Conservation (phyloP, 2,329 filamentous ascomycete species). For the Trichoderma harzianum region DNA sequence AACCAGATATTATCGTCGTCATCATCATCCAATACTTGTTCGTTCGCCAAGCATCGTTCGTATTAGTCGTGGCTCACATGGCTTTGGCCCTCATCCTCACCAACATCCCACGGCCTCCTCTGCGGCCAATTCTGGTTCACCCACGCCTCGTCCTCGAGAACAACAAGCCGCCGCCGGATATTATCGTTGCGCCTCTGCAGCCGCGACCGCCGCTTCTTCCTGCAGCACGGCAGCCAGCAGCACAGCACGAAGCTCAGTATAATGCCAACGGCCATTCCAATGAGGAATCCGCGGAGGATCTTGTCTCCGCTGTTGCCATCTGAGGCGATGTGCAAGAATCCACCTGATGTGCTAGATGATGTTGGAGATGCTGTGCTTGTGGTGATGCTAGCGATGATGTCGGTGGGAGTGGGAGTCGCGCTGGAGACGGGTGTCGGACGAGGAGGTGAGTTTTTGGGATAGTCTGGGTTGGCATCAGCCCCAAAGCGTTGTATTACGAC, state of each 20-base stretch:
- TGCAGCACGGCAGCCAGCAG: slow-evolving; percentile 35
- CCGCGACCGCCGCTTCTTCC: slow-evolving; percentile 19
- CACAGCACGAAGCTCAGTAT: slow-evolving; percentile 32
- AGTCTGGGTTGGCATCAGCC: not conserved
- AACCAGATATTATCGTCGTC: not conserved
- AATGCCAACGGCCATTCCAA: slow-evolving; percentile 33
- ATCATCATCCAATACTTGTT: not conserved
- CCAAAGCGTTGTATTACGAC: not conserved
- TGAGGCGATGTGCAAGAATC: slow-evolving; percentile 27
- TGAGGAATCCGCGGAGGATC: slow-evolving; percentile 34
- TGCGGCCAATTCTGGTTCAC: slow-evolving; percentile 8
- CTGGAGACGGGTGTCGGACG: not conserved
- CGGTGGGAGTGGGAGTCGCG: not conserved
- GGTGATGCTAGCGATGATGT: not conserved
- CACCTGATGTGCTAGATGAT: not conserved
- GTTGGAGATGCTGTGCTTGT: not conserved
- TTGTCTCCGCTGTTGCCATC: slow-evolving; percentile 32
- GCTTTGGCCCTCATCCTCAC: not conserved
- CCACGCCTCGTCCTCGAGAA: not conserved
- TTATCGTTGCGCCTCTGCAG: not conserved
- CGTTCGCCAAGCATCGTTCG: not conserved
- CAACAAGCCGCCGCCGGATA: not conserved
- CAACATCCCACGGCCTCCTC: slow-evolving; percentile 6
- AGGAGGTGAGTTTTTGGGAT: not conserved
- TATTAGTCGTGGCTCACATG: slow-evolving; percentile 2